A percentile compares a stretch with the other conserved stretches of the same genome.
Evolutionary conservation across 305 asterid genomes (phyloP).

Genomic region (Nicotiana rustica): DNA sequence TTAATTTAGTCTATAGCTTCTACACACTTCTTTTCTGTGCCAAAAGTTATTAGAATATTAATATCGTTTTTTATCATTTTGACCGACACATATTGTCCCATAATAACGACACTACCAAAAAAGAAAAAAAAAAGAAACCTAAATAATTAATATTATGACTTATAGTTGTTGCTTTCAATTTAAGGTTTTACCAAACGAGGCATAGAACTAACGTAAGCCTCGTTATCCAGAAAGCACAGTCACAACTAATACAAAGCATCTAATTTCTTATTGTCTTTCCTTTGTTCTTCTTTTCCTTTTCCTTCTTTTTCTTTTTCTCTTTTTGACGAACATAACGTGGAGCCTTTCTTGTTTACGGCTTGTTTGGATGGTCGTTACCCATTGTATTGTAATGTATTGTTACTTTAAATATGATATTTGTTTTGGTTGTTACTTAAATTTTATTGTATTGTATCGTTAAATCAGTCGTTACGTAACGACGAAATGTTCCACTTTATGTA

Average conservation of each 20-base stretch:
- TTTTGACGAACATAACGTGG: not conserved
- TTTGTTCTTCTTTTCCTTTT: no score
- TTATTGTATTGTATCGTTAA: no score
- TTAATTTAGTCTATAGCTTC: not conserved
- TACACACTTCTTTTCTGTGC: not conserved
- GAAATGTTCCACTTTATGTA: no score
- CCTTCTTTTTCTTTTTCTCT: not conserved
- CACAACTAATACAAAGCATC: not conserved
- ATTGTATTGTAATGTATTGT: no score
- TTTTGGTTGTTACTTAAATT: no score
- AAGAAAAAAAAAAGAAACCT: not conserved
- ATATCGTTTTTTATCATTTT: not conserved
- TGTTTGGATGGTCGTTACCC: no score
- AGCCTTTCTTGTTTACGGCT: not conserved
- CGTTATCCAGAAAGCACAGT: not conserved
- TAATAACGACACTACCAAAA: not conserved
- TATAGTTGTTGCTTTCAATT: not conserved
- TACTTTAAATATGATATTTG: no score
- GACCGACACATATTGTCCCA: conserved; percentile 21
- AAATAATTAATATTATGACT: not conserved
- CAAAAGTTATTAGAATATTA: not conserved
- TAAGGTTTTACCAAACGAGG: not conserved
- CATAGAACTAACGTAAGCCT: not conserved
- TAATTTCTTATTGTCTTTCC: not conserved
- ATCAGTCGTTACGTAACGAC: no score